A percentile compares a stretch with the other conserved stretches of the same genome.
Evolutionary conservation across 257 asterid genomes (phyloP).

Genomic region (Fraxinus excelsior): DNA sequence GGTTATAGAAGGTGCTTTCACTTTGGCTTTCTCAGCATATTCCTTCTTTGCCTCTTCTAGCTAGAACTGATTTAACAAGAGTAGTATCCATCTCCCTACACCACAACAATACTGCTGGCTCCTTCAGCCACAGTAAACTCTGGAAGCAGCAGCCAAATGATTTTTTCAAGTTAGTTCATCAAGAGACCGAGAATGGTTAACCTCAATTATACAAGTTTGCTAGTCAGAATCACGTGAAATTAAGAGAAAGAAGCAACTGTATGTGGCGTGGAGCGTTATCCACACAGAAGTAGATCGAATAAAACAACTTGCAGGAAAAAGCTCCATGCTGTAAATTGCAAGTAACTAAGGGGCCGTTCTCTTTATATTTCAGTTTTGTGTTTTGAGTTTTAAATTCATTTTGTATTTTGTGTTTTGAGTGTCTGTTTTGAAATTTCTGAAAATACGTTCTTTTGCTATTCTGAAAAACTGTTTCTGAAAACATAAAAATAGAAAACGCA

Average conservation of each 20-base stretch:
- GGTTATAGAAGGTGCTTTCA: constrained; percentile 26
- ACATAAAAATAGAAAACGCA: too few species aligned
- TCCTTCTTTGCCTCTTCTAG: constrained; percentile 42
- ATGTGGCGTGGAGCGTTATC: background rate
- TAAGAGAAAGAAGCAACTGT: background rate
- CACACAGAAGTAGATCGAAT: background rate
- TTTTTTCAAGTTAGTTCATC: background rate
- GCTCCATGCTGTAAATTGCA: too few species aligned
- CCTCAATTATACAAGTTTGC: background rate
- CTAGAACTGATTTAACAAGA: constrained; percentile 41
- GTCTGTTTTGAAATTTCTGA: too few species aligned
- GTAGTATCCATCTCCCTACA: constrained; percentile 47
- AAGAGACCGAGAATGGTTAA: background rate
- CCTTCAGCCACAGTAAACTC: constrained; percentile 44
- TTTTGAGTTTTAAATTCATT: too few species aligned
- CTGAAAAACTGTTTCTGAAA: too few species aligned
- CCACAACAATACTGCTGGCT: constrained; percentile 40
- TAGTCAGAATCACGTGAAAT: too few species aligned
- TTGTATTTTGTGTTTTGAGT: too few species aligned
- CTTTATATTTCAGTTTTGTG: too few species aligned
- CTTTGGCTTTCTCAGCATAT: constrained; percentile 34
- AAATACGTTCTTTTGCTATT: too few species aligned
- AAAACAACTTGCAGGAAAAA: too few species aligned
- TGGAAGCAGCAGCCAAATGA: background rate
- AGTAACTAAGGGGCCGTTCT: too few species aligned